Base-by-base conservation (phyloP, 768 basidiomycete genomes). In the Boletales sp. region DNA sequence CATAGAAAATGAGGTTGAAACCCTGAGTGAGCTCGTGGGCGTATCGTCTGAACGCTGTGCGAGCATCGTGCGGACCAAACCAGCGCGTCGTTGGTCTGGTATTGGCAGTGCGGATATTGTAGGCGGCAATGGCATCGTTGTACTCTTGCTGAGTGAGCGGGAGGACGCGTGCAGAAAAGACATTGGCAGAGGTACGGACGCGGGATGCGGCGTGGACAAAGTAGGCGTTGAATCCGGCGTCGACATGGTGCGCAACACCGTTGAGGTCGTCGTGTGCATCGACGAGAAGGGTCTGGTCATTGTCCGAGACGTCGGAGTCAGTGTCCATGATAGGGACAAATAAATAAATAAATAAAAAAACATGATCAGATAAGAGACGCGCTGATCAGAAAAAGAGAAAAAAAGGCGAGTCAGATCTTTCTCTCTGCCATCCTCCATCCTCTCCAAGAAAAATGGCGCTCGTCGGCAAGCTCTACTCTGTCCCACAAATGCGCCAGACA, bases 1-100 rank as follows among this genome's bases (percentile, higher is more conserved):
- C 95, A 60, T 92, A 91, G 66, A 91, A 84, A 17, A 94, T 68
- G 39, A 97, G 71, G 66, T 90, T 94, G 75, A 93, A 97, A 1
- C 92, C 94, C 63, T 85, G 80, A 2, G 74, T 71, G 21, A 97
- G 75, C 66, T 97, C 92, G 53, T 75, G 71, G 39, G 79, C 69
- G 64, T 86, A 87, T 38, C 83, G 79, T 19, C 74, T 70, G 60
- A 87, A 84, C 15, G 80, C 69, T 5, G 64, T 55, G 15, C 35
- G 43, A 21, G 43, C 5, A 15, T 57, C 60, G 21, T 46, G 40
- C 17, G 15, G 44, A 17, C 63, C 57, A 1, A 29, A 47, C 65
- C 65, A 66, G 21, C 49, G 54, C 9, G 65, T 67, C 18, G 17
- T 44, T 17, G 52, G 45, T 2, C 38, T 30, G 21, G 53, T 9